Base-by-base conservation (phyloP, 1,139 yeast species). In the Debaryomyces subglobosus region DNA sequence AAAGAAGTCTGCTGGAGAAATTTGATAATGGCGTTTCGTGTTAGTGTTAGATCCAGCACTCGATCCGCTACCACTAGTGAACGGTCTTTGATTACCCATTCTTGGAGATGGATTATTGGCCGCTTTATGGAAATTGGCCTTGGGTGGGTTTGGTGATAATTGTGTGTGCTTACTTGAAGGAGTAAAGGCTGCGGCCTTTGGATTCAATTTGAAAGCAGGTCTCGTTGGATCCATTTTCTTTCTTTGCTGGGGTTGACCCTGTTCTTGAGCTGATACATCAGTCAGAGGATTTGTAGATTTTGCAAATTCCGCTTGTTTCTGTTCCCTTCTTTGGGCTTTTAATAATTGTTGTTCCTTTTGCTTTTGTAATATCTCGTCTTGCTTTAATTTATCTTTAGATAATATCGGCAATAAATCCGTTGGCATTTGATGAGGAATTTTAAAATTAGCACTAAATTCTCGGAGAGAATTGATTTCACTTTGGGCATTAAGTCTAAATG, bases 381-480 rank as follows among this genome's bases (percentile, higher is more conserved):
- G 89, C 61, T 83, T 84, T 25, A 67, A 64, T 60, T 82, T 84
- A 59, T 85, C 89, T 63, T 86, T 86, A 6, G 92, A 74, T 40
- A 87, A 72, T 33, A 88, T 85, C 4, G 96, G 94, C 53, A 87
- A 75, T 61, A 89, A 75, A 62, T 90, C 96, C 32, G 81, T 64
- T 5, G 96, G 96, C 60, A 85, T 77, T 53, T 83, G 82, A 54
- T 83, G 82, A 3, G 89, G 89, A 24, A 90, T 82, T 67, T 89
- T 89, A 67, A 89, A 89, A 57, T 81, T 87, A 45, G 89, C 91
- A 45, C 96, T 84, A 63, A 91, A 91, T 63, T 88, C 89, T 53
- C 82, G 84, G 50, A 90, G 74, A n/a, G 94, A 89, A 55, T 86
- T 85, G 56, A 89, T 82, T 70, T 81, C 96, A 55, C 82, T 79